Conservation (phyloP, 2,329 filamentous ascomycete genomes). For the Aspergillus sp. region DNA sequence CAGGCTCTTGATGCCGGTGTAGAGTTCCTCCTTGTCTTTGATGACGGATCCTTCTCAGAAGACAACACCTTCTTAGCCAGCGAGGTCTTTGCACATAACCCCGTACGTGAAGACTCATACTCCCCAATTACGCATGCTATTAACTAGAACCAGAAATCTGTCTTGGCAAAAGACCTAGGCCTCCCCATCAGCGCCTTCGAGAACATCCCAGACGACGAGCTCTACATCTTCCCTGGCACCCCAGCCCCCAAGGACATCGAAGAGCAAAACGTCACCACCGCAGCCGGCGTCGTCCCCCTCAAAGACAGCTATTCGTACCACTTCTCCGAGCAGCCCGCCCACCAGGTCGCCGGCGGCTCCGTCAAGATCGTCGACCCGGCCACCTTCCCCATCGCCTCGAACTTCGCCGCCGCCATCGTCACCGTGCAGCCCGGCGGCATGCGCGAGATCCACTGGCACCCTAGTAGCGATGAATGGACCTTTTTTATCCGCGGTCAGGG, state of each 20-base stretch:
- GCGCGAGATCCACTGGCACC: conserved; percentile 82
- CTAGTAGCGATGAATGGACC: conserved; percentile 75
- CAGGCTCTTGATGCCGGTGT: conserved; percentile 69
- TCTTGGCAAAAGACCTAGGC: conserved; percentile 56
- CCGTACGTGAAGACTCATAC: conserved; percentile 20
- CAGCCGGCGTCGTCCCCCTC: conserved; percentile 65
- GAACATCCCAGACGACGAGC: conserved; percentile 62
- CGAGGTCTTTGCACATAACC: conserved; percentile 54
- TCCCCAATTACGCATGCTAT: too few species aligned
- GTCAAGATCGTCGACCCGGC: conserved; percentile 73
- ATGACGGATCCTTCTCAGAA: conserved; percentile 58
- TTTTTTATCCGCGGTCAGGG: conserved; percentile 73
- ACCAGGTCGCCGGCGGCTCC: conserved; percentile 64
- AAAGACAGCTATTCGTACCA: conserved; percentile 65
- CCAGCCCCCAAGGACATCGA: conserved; percentile 61
- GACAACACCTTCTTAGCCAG: conserved; percentile 74
- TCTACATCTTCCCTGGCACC: conserved; percentile 75
- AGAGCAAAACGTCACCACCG: conserved; percentile 59
- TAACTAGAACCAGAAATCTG: conserved; percentile 34
- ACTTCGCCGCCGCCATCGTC: conserved; percentile 69
- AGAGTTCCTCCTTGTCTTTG: conserved; percentile 63
- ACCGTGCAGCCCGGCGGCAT: conserved; percentile 69
- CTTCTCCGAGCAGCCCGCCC: conserved; percentile 67
- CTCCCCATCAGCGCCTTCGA: conserved; percentile 53
- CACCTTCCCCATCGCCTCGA: conserved; percentile 72